These are phyloP conservation scores for Phytophthora boehmeriae DNA, from an alignment of 352 stramenopile genomes.

Conservation along the genomic window DNA sequence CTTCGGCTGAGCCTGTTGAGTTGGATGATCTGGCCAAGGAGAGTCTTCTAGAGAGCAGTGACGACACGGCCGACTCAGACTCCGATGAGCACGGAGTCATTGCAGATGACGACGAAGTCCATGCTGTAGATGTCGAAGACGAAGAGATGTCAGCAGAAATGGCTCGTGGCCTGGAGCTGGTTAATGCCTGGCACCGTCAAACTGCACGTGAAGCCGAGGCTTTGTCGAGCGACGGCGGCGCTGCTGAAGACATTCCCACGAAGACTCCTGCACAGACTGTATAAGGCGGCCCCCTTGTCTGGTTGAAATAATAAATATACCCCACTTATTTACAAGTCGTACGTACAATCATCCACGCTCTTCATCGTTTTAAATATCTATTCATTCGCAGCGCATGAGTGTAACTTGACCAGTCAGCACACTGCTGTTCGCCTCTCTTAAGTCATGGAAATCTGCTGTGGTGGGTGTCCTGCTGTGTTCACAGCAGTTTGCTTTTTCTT, in stretches of 20 bases:
- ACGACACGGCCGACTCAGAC: constrained; percentile 69
- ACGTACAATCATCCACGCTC: too few relatives aligned
- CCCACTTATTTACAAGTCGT: constrained; percentile 33
- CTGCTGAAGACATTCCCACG: constrained; percentile 23
- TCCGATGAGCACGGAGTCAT: constrained; percentile 52
- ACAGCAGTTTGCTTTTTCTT: constrained; percentile 65
- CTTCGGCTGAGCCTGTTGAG: constrained; percentile 16
- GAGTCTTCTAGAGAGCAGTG: constrained; percentile 63
- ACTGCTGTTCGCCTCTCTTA: not conserved
- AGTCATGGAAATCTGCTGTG: not conserved
- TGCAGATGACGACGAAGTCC: constrained; percentile 5
- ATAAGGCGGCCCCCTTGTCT: constrained; percentile 26
- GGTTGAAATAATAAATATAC: constrained; percentile 31
- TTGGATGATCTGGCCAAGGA: constrained; percentile 51
- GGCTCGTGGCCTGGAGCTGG: constrained; percentile 64
- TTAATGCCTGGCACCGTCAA: constrained; percentile 71
- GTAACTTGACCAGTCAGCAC: too few relatives aligned
- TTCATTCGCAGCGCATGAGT: not conserved
- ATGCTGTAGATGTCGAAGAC: constrained; percentile 27
- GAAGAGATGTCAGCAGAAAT: constrained; percentile 46
- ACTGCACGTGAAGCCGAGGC: constrained; percentile 32
- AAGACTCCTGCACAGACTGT: constrained; percentile 31
- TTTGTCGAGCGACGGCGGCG: constrained; percentile 19
- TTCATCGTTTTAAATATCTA: constrained; percentile 1
- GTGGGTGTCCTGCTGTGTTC: not conserved